phyloP scores from a whole-genome alignment of 2,329 filamentous ascomycete genomes.

The Sporothrix protearum region DNA sequence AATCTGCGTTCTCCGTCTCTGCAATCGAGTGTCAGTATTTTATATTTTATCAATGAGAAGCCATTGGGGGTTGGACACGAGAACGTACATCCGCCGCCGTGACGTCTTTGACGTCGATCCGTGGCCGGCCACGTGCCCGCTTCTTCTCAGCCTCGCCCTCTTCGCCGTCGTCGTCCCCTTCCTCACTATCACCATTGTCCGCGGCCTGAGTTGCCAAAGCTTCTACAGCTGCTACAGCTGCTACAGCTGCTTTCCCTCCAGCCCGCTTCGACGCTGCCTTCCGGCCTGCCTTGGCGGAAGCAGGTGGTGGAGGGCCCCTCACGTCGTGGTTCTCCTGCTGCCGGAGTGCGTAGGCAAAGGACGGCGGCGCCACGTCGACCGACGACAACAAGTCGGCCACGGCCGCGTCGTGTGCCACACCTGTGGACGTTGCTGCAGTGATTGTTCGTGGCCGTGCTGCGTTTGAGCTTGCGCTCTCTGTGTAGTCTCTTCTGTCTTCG shows the following conservation, averaged over 20 bases:
- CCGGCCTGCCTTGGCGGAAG: not conserved
- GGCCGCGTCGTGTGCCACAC: not conserved
- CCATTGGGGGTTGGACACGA: too few relatives aligned
- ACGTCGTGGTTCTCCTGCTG: not conserved
- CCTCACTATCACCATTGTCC: conserved; percentile 6
- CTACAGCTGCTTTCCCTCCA: conserved; percentile 19
- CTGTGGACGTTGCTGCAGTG: not conserved
- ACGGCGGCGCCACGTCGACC: not conserved
- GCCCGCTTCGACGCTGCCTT: not conserved
- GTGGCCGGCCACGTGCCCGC: conserved; percentile 67
- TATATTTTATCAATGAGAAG: not conserved
- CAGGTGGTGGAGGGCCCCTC: not conserved
- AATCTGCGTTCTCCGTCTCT: conserved; percentile 81
- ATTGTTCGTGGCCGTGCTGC: not conserved
- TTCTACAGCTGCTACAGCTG: not conserved
- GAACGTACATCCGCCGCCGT: conserved; percentile 71
- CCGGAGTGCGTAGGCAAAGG: not conserved
- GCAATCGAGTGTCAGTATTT: conserved; percentile 34
- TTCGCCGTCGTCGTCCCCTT: conserved; percentile 21
- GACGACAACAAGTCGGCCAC: not conserved
- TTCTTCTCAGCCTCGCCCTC: conserved; percentile 44
- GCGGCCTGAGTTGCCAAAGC: not conserved
- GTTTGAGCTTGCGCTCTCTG: not conserved
- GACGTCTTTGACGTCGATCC: conserved; percentile 72
- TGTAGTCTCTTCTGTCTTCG: not conserved